Conservation (phyloP, 352 stramenopile genomes). For the Phytophthora idaei region DNA sequence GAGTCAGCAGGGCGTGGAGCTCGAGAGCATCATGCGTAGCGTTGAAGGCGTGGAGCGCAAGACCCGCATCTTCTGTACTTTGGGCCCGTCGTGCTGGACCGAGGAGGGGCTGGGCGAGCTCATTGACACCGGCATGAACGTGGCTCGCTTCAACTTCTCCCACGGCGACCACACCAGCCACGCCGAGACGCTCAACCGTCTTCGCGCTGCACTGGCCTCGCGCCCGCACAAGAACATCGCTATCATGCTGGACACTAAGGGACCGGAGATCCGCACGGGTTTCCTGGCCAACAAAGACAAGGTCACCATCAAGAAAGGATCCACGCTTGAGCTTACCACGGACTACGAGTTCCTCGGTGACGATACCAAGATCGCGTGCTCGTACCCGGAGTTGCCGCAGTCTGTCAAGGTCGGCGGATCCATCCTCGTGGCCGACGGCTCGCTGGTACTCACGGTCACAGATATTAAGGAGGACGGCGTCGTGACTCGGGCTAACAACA, state of each 20-base stretch:
- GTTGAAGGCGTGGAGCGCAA: constrained; percentile 47
- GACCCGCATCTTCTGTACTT: constrained; percentile 92
- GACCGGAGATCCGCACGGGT: constrained; percentile 96
- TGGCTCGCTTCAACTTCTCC: constrained; percentile 99
- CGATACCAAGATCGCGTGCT: constrained; percentile 68
- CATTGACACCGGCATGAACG: constrained; percentile 93
- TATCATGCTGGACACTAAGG: constrained; percentile 97
- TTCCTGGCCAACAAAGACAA: constrained; percentile 59
- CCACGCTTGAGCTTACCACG: constrained; percentile 66
- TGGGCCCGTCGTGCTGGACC: constrained; percentile 92
- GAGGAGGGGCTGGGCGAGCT: constrained; percentile 92
- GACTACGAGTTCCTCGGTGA: constrained; percentile 47
- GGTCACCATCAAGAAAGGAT: constrained; percentile 64
- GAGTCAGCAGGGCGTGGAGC: constrained; percentile 34
- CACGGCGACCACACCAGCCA: constrained; percentile 95
- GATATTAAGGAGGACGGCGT: constrained; percentile 87
- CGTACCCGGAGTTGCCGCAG: constrained; percentile 93
- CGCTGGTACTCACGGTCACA: constrained; percentile 90
- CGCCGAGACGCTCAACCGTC: constrained; percentile 69
- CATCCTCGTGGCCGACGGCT: constrained; percentile 96
- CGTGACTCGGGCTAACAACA: constrained; percentile 74
- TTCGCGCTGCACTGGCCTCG: constrained; percentile 59
- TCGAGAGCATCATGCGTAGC: constrained; percentile 46
- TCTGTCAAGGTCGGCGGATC: constrained; percentile 90
- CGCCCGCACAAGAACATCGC: constrained; percentile 85